Evolutionary conservation across 257 asterid genomes (phyloP), one percentile per base, ranked within the genome.

Genomic region (Nicotiana undulata): DNA sequence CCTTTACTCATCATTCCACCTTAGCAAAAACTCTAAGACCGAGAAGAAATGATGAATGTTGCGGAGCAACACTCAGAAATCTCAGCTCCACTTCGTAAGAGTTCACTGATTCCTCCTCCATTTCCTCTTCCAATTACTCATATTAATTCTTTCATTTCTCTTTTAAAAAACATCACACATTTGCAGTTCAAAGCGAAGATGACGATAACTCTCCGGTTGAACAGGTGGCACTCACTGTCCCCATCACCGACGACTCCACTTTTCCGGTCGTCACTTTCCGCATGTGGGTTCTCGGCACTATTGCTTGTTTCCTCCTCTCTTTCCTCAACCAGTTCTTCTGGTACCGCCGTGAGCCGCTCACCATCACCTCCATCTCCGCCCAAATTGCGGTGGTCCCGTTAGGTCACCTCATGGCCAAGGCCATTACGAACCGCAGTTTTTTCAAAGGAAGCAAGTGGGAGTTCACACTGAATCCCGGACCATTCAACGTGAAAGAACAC

Each of bases 321-420:
- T 92, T 94, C 88, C 97, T 94, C 89, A 94, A 94, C 81, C 97
- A 94, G 76, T 92, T 92, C 92, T 94, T 92, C 89, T 94, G 93
- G 93, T 94, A 88, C 92, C 92, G 97, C 80, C 90, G 92, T 51
- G 97, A 94, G 88, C 97, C 98, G 66, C 94, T 94, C 28, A 83
- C 98, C 3, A 88, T 94, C 82, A 86, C 90, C 56, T 87, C 95
- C 6, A 89, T 92, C 89, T 91, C 98, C 66, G 97, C 97, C 65
- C 98, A 94, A 86, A 90, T 94, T 79, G 97, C 97, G 15, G 97
- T 94, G 63, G 92, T 92, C 17, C 98, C 97, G 46, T 86, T 94
- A 20, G 98, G 98, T 10, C 97, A 93, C 89, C 90, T 93, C 20
- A 85, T 95, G 95, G 97, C 97, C 10, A 84, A 89, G 49, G 86